Percentiles rank a stretch among this genome's conserved stretches.
These are phyloP conservation scores for Bonia amplexicaulis DNA, from an alignment of 176 grass and related monocot species.

Conservation along the genomic window DNA sequence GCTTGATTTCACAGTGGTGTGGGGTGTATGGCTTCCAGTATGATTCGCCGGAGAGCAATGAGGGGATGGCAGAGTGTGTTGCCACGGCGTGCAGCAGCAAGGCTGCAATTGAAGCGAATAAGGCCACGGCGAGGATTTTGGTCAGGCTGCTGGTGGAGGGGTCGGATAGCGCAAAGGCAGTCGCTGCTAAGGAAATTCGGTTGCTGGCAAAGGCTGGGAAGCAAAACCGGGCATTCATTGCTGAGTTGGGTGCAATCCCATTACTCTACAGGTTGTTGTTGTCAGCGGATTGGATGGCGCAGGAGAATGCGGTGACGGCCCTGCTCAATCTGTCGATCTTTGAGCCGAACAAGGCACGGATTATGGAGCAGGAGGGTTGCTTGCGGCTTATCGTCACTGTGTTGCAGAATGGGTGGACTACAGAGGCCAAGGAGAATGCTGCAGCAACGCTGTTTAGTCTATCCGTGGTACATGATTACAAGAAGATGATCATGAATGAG, in stretches of 20 bases:
- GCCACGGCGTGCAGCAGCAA: slow-evolving; percentile 61
- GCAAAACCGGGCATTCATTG: slow-evolving; percentile 77
- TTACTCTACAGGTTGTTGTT: slow-evolving; percentile 57
- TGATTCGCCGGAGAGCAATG: slow-evolving; percentile 54
- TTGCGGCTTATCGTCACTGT: slow-evolving; percentile 69
- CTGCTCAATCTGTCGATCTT: slow-evolving; percentile 89
- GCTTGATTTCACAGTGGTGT: slow-evolving; percentile 90
- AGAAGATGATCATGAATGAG: slow-evolving; percentile 80
- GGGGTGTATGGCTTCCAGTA: slow-evolving; percentile 61
- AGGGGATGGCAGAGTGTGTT: slow-evolving; percentile 51
- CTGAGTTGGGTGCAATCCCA: slow-evolving; percentile 71
- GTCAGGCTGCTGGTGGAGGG: slow-evolving; percentile 45
- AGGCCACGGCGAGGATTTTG: slow-evolving; percentile 65
- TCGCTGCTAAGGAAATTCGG: slow-evolving; percentile 67
- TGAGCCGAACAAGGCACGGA: slow-evolving; percentile 72
- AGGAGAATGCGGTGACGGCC: slow-evolving; percentile 91
- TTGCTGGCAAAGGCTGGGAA: slow-evolving; percentile 84
- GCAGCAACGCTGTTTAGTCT: slow-evolving; percentile 93
- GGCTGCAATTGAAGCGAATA: slow-evolving; percentile 62
- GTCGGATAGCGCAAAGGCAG: slow-evolving; percentile 45
- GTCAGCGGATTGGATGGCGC: slow-evolving; percentile 56
- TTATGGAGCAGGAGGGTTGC: slow-evolving; percentile 78
- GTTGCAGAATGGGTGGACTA: slow-evolving; percentile 73
- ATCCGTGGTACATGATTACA: slow-evolving; percentile 91
- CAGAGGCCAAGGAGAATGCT: slow-evolving; percentile 87